Conservation (phyloP, 2,329 filamentous ascomycete genomes). For the Decorospora gaudefroyi region DNA sequence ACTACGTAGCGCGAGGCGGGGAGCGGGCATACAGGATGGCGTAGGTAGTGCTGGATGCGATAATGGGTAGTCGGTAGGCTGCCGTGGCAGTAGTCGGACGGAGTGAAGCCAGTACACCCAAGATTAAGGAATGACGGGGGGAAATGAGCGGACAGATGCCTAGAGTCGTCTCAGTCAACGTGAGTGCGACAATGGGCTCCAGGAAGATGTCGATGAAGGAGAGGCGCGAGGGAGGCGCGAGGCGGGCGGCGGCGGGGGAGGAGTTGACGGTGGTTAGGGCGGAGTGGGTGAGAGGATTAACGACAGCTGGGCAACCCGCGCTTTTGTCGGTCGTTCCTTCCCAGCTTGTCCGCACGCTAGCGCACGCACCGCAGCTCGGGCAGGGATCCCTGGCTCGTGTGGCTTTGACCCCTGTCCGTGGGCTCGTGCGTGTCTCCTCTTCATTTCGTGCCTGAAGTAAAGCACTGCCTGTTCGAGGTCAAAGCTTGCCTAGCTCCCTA, state of each 20-base stretch:
- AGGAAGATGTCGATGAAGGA: too few relatives aligned
- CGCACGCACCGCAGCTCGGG: neutral
- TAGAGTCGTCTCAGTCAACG: conserved; percentile 33
- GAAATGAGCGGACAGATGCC: conserved; percentile 48
- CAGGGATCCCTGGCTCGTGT: conserved; percentile 17
- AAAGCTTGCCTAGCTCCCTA: too few relatives aligned
- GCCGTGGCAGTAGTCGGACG: conserved; percentile 24
- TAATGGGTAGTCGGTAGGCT: conserved; percentile 17
- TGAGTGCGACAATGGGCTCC: conserved; percentile 45
- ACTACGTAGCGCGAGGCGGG: conserved; percentile 11
- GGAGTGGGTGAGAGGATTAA: conserved; percentile 29
- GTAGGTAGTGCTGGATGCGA: conserved; percentile 11
- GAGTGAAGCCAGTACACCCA: conserved; percentile 47
- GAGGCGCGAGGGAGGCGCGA: conserved; percentile 20
- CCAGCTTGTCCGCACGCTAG: conserved; percentile 14
- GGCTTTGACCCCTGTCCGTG: conserved; percentile 11
- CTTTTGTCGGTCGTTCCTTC: conserved; percentile 28
- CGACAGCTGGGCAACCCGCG: conserved; percentile 24
- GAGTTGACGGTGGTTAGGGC: conserved; percentile 29
- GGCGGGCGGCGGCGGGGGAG: conserved; percentile 24
- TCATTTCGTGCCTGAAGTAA: conserved; percentile 18
- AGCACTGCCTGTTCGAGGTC: too few relatives aligned
- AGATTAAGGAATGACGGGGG: conserved; percentile 46
- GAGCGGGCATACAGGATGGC: conserved; percentile 35
- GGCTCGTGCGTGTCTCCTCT: conserved; percentile 14